These are phyloP conservation scores for Xylariaceae sp. DNA, from an alignment of 2,329 filamentous ascomycete species.

Conservation along the genomic window DNA sequence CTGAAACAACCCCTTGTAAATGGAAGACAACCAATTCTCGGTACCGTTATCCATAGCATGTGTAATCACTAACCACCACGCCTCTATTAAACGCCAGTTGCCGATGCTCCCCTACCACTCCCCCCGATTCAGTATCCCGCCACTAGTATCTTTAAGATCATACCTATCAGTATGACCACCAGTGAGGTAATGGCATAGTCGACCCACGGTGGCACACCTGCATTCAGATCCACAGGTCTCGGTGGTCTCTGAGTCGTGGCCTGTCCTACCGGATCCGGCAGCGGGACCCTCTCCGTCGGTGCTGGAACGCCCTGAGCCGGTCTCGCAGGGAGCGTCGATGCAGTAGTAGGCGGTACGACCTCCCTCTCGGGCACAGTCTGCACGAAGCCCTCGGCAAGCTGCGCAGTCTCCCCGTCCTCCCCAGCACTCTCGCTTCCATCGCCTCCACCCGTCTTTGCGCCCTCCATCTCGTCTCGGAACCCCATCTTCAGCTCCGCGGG, in stretches of 20 bases:
- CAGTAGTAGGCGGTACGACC: constrained; percentile 18
- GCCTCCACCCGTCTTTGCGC: constrained; percentile 31
- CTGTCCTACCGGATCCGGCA: constrained; percentile 31
- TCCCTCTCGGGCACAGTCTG: constrained; percentile 46
- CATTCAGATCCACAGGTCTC: constrained; percentile 39
- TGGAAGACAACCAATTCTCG: constrained; percentile 11
- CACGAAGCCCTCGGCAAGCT: constrained; percentile 62
- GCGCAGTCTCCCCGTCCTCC: constrained; percentile 47
- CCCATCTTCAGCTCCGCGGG: constrained; percentile 65
- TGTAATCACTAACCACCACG: constrained; percentile 1
- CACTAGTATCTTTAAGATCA: constrained; percentile 66
- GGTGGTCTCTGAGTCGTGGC: constrained; percentile 28
- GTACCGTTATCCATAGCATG: constrained; percentile 10
- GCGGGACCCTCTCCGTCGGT: constrained; percentile 35
- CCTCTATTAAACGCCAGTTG: constrained; percentile 4
- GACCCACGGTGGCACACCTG: constrained; percentile 71
- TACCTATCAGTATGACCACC: constrained; percentile 67
- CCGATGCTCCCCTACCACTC: neutral
- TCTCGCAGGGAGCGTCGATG: constrained; percentile 19
- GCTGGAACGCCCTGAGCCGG: constrained; percentile 32
- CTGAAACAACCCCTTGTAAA: neutral
- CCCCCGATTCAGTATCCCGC: constrained; percentile 32
- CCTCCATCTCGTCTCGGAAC: constrained; percentile 72
- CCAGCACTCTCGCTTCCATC: constrained; percentile 15
- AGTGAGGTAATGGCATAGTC: constrained; percentile 79